A percentile compares a stretch with the other conserved stretches of the same genome.
These are phyloP conservation scores for Lanmaoa rubissima DNA, from an alignment of 768 basidiomycete species.

Conservation along the genomic window DNA sequence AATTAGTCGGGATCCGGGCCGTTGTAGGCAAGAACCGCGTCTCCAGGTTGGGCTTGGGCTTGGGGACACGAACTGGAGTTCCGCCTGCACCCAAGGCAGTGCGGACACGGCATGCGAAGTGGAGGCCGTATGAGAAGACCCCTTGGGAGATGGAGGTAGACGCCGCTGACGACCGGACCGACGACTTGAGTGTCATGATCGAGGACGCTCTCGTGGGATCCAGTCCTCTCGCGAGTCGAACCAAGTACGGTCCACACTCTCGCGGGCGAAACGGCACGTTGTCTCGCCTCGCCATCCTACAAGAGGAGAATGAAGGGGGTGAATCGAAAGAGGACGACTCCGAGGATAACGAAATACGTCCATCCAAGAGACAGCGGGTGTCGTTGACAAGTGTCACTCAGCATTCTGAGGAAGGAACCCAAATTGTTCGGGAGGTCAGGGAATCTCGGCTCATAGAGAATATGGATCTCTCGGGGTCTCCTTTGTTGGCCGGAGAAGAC, in stretches of 20 bases:
- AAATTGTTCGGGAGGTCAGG: background rate
- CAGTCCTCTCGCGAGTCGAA: constrained; percentile 27
- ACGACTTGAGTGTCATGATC: constrained; percentile 2
- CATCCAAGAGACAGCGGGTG: constrained; percentile 22
- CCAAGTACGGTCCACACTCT: constrained; percentile 4
- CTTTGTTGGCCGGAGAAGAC: constrained; percentile 15
- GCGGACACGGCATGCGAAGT: constrained; percentile 22
- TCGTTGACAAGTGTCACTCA: background rate
- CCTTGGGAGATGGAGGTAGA: constrained; percentile 30
- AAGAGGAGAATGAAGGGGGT: constrained; percentile 28
- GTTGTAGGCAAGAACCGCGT: constrained; percentile 32
- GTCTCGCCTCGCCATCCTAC: constrained; percentile 22
- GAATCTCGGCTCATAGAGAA: constrained; percentile 27
- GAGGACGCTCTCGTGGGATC: constrained; percentile 23
- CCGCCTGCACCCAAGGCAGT: constrained; percentile 30
- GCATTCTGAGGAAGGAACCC: background rate
- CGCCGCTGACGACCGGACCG: constrained; percentile 1
- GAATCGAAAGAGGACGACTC: constrained; percentile 10
- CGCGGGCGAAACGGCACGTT: constrained; percentile 7
- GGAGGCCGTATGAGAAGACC: constrained; percentile 17
- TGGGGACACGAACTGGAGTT: constrained; percentile 21
- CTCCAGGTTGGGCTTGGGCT: constrained; percentile 25
- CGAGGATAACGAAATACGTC: constrained; percentile 12
- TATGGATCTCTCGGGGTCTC: constrained; percentile 27
- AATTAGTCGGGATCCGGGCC: constrained; percentile 53